These are phyloP conservation scores for Petunia hybrid DNA, from an alignment of 305 asterid species.

Conservation along the genomic window DNA sequence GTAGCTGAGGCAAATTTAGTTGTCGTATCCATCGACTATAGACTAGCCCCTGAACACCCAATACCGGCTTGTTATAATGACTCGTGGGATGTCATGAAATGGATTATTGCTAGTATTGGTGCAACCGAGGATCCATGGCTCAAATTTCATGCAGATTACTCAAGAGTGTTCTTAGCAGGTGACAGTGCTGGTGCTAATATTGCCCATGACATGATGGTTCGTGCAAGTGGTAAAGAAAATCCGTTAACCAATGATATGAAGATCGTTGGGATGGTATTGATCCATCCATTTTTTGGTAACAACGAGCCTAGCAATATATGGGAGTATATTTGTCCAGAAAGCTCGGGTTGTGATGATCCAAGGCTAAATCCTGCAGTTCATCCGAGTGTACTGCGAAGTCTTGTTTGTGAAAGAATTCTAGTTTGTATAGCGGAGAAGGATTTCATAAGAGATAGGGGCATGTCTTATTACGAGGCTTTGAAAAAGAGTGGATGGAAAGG, in stretches of 20 bases:
- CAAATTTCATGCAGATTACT: slow-evolving; percentile 35
- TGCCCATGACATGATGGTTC: slow-evolving; percentile 42
- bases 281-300: slow-evolving; percentile 39
- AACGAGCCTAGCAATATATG: slow-evolving; percentile 26
- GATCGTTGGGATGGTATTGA: slow-evolving; percentile 20
- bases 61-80: slow-evolving; percentile 48
- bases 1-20: slow-evolving; percentile 45
- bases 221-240: not conserved
- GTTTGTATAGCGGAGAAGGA: slow-evolving; percentile 41
- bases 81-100: slow-evolving; percentile 47
- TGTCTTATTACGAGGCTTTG: slow-evolving; percentile 39
- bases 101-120: slow-evolving; percentile 38
- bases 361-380: slow-evolving; percentile 48
- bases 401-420: slow-evolving; percentile 41
- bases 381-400: slow-evolving; percentile 31
- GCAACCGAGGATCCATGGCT: slow-evolving; percentile 45
- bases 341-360: slow-evolving; percentile 38
- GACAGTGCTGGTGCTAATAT: slow-evolving; percentile 63
- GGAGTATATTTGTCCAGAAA: slow-evolving; percentile 27
- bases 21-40: slow-evolving; percentile 48
- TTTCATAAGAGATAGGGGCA: slow-evolving; percentile 40
- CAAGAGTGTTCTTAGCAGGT: slow-evolving; percentile 38
- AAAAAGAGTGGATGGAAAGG: slow-evolving; percentile 50
- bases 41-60: slow-evolving; percentile 53
- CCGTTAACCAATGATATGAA: not conserved